Evolutionary conservation across 164 flowering plant species (phyloP).

Genomic region (Umbilicus rupestris): DNA sequence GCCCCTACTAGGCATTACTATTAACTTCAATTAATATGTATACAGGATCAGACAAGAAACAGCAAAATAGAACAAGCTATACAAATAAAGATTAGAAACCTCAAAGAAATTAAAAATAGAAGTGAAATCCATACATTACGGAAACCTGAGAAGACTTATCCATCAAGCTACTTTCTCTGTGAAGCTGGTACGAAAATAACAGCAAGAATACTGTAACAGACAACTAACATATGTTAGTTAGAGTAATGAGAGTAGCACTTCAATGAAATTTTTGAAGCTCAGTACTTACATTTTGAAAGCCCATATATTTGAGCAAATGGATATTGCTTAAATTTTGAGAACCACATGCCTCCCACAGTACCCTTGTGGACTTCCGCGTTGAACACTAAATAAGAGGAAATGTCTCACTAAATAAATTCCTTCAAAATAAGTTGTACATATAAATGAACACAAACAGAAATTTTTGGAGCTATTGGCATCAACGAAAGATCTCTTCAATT

Average conservation of each 20-base stretch:
- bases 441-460: neutral
- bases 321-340: conserved; percentile 27
- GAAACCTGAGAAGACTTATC: conserved; percentile 41
- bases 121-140: conserved; percentile 46
- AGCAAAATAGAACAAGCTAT: neutral
- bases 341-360: conserved; percentile 36
- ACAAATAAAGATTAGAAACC: neutral
- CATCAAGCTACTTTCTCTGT: conserved; percentile 37
- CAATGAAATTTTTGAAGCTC: conserved; percentile 1
- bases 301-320: conserved; percentile 69
- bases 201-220: conserved; percentile 52
- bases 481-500: neutral
- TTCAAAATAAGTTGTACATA: neutral
- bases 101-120: neutral
- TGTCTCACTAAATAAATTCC: neutral
- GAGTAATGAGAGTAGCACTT: neutral
- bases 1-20: neutral
- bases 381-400: conserved; percentile 32
- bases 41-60: neutral
- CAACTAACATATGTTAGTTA: conserved; percentile 13
- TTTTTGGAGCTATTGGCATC: neutral
- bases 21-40: neutral
- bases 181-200: conserved; percentile 73
- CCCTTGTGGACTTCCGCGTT: conserved; percentile 37
- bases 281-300: conserved; percentile 62